Conservation (phyloP, 2,329 filamentous ascomycete species). For the Bimuria novae-zelandiae region DNA sequence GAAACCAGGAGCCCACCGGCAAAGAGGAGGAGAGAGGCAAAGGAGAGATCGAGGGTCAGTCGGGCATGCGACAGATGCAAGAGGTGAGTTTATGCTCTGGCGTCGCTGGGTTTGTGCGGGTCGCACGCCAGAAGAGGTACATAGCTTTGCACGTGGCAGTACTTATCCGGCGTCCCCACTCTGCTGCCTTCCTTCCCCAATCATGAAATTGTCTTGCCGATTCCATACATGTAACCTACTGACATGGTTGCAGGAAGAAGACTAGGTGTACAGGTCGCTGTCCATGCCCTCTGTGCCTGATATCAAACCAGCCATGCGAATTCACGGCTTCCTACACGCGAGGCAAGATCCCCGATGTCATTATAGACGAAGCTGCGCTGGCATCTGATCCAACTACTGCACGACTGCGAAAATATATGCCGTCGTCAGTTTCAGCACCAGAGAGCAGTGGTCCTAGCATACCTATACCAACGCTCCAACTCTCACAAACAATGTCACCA, state of each 20-base stretch:
- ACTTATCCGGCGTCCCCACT: neutral
- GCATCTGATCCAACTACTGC: constrained; percentile 23
- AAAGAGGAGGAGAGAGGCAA: constrained; percentile 41
- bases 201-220: no score
- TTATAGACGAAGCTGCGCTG: constrained; percentile 39
- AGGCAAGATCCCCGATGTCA: constrained; percentile 50
- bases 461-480: constrained; percentile 25
- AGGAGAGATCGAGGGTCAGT: constrained; percentile 50
- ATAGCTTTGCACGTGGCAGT: neutral
- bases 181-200: no score
- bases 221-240: no score
- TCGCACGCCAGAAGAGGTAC: neutral
- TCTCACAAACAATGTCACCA: constrained; percentile 19
- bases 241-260: constrained; percentile 37
- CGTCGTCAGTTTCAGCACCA: constrained; percentile 15
- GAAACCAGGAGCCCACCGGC: constrained; percentile 25
- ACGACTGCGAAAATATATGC: constrained; percentile 21
- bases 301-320: constrained; percentile 48
- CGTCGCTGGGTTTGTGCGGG: neutral
- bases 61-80: constrained; percentile 57
- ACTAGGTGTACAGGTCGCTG: constrained; percentile 44
- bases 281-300: constrained; percentile 40
- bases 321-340: constrained; percentile 57
- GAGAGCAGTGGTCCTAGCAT: constrained; percentile 14
- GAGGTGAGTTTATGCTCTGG: constrained; percentile 40